Conservation (phyloP, 164 flowering plant species). For the Nelumbo lutea region DNA sequence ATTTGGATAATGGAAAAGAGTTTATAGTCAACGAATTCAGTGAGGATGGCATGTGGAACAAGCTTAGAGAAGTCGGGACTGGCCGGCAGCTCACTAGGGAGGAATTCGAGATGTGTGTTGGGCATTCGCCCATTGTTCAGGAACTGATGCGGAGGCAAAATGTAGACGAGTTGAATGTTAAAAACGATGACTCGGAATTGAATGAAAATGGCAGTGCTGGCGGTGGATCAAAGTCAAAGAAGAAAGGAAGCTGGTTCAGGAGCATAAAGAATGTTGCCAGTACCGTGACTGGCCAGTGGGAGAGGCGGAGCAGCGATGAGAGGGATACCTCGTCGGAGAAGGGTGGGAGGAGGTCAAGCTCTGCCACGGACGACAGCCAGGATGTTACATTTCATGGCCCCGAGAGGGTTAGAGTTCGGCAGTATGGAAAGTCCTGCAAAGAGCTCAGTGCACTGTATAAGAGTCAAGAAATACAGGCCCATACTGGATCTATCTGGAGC, state of each 20-base stretch:
- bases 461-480: constrained; percentile 90
- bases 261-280: constrained; percentile 70
- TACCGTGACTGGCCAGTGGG: constrained; percentile 54
- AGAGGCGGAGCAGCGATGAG: constrained; percentile 88
- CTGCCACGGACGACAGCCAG: constrained; percentile 97
- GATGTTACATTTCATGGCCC: constrained; percentile 77
- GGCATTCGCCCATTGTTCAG: constrained; percentile 94
- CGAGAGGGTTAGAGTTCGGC: constrained; percentile 75
- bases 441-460: constrained; percentile 77
- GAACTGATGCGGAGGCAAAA: constrained; percentile 93
- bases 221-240: constrained; percentile 49
- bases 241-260: constrained; percentile 80
- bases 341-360: constrained; percentile 92
- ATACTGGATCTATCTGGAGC: constrained; percentile 92
- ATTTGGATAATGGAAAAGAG: constrained; percentile 92
- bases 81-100: constrained; percentile 90
- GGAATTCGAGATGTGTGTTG: constrained; percentile 89
- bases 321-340: constrained; percentile 90
- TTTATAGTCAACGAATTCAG: constrained; percentile 87
- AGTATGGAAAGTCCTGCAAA: constrained; percentile 80
- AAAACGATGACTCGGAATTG: constrained; percentile 30
- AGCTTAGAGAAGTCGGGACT: constrained; percentile 81
- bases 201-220: constrained; percentile 29
- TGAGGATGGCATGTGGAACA: constrained; percentile 85
- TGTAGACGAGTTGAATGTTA: constrained; percentile 59